Conservation (phyloP, 495 filamentous ascomycete species). For the Xylaria curta region DNA sequence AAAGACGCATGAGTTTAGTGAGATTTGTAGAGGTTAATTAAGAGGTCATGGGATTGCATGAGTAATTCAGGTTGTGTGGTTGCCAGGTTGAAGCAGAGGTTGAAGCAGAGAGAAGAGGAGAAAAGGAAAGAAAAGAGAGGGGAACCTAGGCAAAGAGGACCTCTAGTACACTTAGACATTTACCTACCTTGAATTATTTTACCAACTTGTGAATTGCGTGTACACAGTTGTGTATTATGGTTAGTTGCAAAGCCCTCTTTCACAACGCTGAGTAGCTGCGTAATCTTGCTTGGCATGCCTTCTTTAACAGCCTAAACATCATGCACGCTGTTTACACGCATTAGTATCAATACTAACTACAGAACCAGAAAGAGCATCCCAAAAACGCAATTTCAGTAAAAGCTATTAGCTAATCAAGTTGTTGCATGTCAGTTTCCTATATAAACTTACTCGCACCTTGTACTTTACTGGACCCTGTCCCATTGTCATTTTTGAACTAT, state of each 20-base stretch:
- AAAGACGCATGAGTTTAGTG: background rate
- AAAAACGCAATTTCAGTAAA: background rate
- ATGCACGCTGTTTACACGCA: background rate
- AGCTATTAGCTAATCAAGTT: background rate
- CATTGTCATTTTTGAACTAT: too few species aligned
- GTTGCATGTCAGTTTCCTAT: too few species aligned
- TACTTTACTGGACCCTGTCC: too few species aligned
- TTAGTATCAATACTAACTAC: background rate
- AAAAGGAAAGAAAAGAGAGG: background rate
- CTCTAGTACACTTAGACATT: background rate
- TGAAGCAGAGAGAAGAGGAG: background rate
- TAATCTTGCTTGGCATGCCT: background rate
- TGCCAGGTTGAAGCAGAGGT: background rate
- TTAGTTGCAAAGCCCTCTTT: background rate
- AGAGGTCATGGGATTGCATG: background rate
- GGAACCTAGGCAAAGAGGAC: background rate
- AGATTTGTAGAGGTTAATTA: background rate
- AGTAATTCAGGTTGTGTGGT: too few species aligned
- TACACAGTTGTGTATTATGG: background rate
- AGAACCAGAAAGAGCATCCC: background rate
- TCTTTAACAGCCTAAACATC: background rate
- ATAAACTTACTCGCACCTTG: too few species aligned
- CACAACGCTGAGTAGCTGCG: background rate
- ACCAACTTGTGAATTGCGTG: background rate
- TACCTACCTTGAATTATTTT: background rate